A percentile compares a stretch with the other conserved stretches of the same genome.
Evolutionary conservation across 2,329 filamentous ascomycete genomes (phyloP).

Genomic region (Stemphylium beticola): DNA sequence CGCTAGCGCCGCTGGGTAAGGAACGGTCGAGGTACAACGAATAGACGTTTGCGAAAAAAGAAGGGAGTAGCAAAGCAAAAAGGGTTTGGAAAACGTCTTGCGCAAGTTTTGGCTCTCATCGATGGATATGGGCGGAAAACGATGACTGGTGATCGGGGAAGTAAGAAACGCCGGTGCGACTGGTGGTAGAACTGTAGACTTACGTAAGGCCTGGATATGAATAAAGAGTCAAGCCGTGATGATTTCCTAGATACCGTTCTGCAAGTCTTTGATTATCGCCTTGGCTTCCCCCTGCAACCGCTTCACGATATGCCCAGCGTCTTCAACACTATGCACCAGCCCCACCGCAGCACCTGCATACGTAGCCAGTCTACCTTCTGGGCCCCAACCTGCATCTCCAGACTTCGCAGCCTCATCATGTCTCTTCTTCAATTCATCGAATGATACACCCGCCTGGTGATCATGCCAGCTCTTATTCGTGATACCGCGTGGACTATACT

Average conservation of each 20-base stretch:
- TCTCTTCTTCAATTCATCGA: slow-evolving; percentile 51
- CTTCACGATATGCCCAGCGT: slow-evolving; percentile 58
- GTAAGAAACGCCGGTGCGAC: too few relatives aligned
- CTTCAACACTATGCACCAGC: slow-evolving; percentile 57
- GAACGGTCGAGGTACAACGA: too few relatives aligned
- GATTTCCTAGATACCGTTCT: not conserved
- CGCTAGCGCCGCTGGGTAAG: too few relatives aligned
- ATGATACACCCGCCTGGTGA: slow-evolving; percentile 45
- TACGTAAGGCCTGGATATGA: too few relatives aligned
- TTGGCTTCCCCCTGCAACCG: slow-evolving; percentile 4
- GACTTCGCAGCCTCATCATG: slow-evolving; percentile 56
- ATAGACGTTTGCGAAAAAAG: too few relatives aligned
- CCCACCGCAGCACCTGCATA: slow-evolving; percentile 68
- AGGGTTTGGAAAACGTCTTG: too few relatives aligned
- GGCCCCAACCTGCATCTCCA: slow-evolving; percentile 60
- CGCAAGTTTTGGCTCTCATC: too few relatives aligned
- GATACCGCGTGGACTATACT: slow-evolving; percentile 62
- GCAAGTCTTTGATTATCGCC: not conserved
- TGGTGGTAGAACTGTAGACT: too few relatives aligned
- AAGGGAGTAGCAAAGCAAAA: too few relatives aligned
- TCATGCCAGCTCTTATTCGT: slow-evolving; percentile 60
- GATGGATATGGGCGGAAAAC: too few relatives aligned
- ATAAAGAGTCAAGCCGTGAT: too few relatives aligned
- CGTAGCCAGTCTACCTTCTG: slow-evolving; percentile 60
- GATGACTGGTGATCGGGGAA: too few relatives aligned